Conservation (phyloP, 2,329 filamentous ascomycete species). For the Blastomyces emzantsi region DNA sequence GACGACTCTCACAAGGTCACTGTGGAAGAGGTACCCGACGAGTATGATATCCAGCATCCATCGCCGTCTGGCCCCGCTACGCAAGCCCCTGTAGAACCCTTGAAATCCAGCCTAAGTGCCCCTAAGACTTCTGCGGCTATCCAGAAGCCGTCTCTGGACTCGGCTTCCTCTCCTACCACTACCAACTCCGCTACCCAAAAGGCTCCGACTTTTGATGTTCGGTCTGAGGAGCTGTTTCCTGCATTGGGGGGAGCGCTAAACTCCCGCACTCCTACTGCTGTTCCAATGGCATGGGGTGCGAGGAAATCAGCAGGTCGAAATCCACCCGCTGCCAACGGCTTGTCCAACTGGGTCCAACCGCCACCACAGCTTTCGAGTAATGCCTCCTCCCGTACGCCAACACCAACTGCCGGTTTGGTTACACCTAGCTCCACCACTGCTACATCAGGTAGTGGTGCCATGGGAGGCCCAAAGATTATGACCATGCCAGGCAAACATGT, state of each 20-base stretch:
- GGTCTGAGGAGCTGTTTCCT: slow-evolving; percentile 90
- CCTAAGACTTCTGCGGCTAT: slow-evolving; percentile 41
- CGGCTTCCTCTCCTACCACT: slow-evolving; percentile 18
- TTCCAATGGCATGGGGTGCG: slow-evolving; percentile 67
- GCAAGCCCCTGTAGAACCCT: slow-evolving; percentile 17
- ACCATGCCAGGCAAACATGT: slow-evolving; percentile 73
- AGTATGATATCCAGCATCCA: slow-evolving; percentile 58
- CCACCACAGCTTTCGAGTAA: slow-evolving; percentile 3
- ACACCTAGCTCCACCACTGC: slow-evolving; percentile 19
- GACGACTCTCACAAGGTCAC: slow-evolving; percentile 53
- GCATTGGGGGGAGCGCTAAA: slow-evolving; percentile 67
- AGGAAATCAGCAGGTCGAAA: slow-evolving; percentile 42
- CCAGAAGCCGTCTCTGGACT: slow-evolving; percentile 53
- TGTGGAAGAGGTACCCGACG: slow-evolving; percentile 72
- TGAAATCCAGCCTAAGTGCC: slow-evolving; percentile 22
- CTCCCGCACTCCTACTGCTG: slow-evolving; percentile 48
- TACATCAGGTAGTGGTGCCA: not conserved
- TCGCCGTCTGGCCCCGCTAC: slow-evolving; percentile 36
- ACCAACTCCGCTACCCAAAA: slow-evolving; percentile 34
- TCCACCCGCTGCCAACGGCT: slow-evolving; percentile 28
- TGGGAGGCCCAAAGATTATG: slow-evolving; percentile 49
- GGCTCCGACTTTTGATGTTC: slow-evolving; percentile 59
- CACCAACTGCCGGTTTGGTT: slow-evolving; percentile 50
- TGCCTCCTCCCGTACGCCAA: slow-evolving; percentile 47
- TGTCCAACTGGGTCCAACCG: slow-evolving; percentile 41